Percentiles rank a stretch among this genome's conserved stretches.
These are phyloP conservation scores for Chytriomyces sp. DNA, from an alignment of 192 early-diverging fungal species.

Conservation along the genomic window DNA sequence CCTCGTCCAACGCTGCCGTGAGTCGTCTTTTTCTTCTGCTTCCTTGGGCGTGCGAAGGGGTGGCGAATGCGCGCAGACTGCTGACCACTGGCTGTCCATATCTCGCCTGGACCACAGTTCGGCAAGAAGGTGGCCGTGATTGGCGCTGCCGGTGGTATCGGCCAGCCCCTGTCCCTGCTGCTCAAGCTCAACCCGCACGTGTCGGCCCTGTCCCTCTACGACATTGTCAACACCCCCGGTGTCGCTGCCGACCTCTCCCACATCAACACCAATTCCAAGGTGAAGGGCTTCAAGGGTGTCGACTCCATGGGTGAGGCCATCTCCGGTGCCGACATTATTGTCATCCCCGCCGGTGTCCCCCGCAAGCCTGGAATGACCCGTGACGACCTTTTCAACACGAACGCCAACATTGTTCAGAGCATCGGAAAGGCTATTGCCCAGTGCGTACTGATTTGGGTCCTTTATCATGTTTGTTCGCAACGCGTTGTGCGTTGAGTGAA, in stretches of 20 bases:
- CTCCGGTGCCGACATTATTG: slow-evolving; percentile 55
- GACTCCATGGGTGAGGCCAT: slow-evolving; percentile 56
- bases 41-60: no score
- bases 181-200: slow-evolving; percentile 61
- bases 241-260: slow-evolving; percentile 68
- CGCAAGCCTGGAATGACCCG: slow-evolving; percentile 74
- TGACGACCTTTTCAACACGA: slow-evolving; percentile 72
- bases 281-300: slow-evolving; percentile 56
- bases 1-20: slow-evolving; percentile 59
- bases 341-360: slow-evolving; percentile 69
- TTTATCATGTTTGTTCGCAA: background rate
- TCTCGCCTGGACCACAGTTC: slow-evolving; percentile 10
- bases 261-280: slow-evolving; percentile 65
- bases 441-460: slow-evolving; percentile 32
- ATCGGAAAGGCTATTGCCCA: slow-evolving; percentile 60
- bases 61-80: no score
- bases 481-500: background rate
- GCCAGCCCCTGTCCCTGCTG: slow-evolving; percentile 66
- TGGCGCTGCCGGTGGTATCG: slow-evolving; percentile 77
- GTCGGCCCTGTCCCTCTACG: slow-evolving; percentile 60
- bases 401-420: slow-evolving; percentile 65
- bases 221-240: slow-evolving; percentile 68
- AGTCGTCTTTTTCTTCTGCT: no score
- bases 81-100: background rate
- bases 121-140: slow-evolving; percentile 52